Base-by-base conservation (phyloP, 805 yeast genomes). In the Monosporozyma aquatica region DNA sequence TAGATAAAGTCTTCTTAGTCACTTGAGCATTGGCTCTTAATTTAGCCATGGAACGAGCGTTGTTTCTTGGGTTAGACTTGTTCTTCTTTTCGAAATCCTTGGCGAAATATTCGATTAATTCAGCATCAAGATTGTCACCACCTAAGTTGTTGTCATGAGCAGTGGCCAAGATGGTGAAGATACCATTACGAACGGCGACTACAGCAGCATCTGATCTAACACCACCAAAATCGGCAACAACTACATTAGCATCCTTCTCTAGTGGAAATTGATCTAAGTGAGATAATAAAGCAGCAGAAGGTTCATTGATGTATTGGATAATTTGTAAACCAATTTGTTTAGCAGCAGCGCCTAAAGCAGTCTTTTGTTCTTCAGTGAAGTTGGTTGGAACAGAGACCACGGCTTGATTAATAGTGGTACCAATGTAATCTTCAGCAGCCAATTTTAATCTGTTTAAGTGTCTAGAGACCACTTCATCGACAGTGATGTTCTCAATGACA, bases 191-290 rank as follows among this genome's bases (percentile, higher is more conserved):
- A 42, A 82, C 84, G 32, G 97, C 80, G 55, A 92, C 70, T 40
- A 92, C 89, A 46, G 97, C 95, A 48, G 89, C 96, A 61, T 92
- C 97, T 33, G 95, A 81, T 68, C 97, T 77, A 54, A 87, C 74
- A 60, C 95, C 97, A 64, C 98, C 98, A 57, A 92, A 85, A 66
- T 92, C 98, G 43, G 95, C 94, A 53, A 92, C 96, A 39, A 87
- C 94, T 29, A 60, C 60, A 39, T 56, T 61, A 37, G 45, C 56
- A 37, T 62, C 66, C n/a, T 48, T 48, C 38, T 50, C 49, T 41
- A 51, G 50, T 37, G 55, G 53, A 48, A 58, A 80, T 80, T 46
- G 85, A 66, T 70, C 67, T 7, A 53, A 50, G 59, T 89, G 90
- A 5, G 97, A 87, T 52, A 92, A 71, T 49, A 92, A 70, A 39